A percentile compares a stretch with the other conserved stretches of the same genome.
Evolutionary conservation across 2,329 filamentous ascomycete species (phyloP).

Genomic region (Chaetomium olivaceum): DNA sequence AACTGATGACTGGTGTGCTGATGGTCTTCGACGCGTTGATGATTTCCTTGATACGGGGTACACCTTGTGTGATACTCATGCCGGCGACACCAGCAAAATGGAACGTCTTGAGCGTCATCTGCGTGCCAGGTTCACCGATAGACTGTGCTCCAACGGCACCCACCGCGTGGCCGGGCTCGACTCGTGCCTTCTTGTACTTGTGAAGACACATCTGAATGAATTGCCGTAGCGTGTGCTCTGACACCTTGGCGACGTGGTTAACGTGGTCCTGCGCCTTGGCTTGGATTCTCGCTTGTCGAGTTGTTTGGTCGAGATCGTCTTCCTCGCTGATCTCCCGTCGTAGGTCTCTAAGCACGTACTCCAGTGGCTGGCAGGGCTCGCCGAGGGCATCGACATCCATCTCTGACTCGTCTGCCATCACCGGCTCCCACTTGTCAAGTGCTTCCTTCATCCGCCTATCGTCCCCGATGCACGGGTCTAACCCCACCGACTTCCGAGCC

Average conservation of each 20-base stretch:
- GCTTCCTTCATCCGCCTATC: conserved; percentile 34
- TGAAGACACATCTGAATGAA: conserved; percentile 82
- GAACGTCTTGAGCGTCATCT: conserved; percentile 99
- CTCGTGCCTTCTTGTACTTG: conserved; percentile 88
- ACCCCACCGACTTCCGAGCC: conserved; percentile 52
- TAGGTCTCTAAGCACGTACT: conserved; percentile 21
- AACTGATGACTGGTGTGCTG: conserved; percentile 90
- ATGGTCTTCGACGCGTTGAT: conserved; percentile 97
- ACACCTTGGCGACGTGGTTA: conserved; percentile 82
- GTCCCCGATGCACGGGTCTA: conserved; percentile 42
- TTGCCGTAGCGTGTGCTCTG: conserved; percentile 66
- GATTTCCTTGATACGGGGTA: conserved; percentile 99
- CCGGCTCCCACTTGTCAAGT: conserved; percentile 25
- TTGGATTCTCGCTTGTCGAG: conserved; percentile 35
- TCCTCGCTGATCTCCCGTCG: conserved; percentile 16
- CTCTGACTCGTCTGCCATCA: conserved; percentile 3
- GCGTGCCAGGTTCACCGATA: conserved; percentile 95
- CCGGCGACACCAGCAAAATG: conserved; percentile 99
- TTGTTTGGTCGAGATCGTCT: conserved; percentile 31
- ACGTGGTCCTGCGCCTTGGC: conserved; percentile 41
- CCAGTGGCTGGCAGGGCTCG: conserved; percentile 8
- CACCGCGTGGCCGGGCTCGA: conserved; percentile 93
- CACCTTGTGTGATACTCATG: conserved; percentile 99
- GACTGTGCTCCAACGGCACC: conserved; percentile 96
- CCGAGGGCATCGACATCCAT: conserved; percentile 29